phyloP scores from a whole-genome alignment of 208 protist species.

The Kentomonas sorsogonicus region DNA sequence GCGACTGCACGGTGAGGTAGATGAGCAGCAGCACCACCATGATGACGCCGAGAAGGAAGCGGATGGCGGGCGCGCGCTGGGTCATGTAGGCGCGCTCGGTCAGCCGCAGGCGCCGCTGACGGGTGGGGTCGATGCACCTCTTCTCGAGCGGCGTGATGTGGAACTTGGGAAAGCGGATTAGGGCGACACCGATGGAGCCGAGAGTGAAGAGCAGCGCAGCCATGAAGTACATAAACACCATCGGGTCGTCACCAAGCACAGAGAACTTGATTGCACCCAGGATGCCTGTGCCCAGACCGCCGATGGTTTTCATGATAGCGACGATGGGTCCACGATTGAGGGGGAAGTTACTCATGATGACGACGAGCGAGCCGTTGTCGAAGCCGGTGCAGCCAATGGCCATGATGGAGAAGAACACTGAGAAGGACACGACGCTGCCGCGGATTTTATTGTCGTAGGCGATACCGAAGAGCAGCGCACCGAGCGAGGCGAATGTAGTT shows the following conservation, averaged over 20 bases:
- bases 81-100: slow-evolving; percentile 17
- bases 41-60: slow-evolving; percentile 23
- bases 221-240: slow-evolving; percentile 33
- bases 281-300: slow-evolving; percentile 36
- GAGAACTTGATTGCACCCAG: slow-evolving; percentile 32
- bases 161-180: slow-evolving; percentile 27
- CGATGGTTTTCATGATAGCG: slow-evolving; percentile 40
- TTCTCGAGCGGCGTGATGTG: slow-evolving; percentile 19
- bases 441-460: slow-evolving; percentile 24
- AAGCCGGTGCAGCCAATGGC: slow-evolving; percentile 21
- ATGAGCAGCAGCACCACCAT: slow-evolving; percentile 27
- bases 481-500: slow-evolving; percentile 17
- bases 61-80: slow-evolving; percentile 19
- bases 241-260: slow-evolving; percentile 21
- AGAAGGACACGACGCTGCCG: slow-evolving; percentile 13
- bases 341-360: slow-evolving; percentile 34
- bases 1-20: slow-evolving; percentile 19
- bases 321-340: slow-evolving; percentile 23
- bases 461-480: slow-evolving; percentile 19
- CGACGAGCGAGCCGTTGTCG: slow-evolving; percentile 25
- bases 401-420: slow-evolving; percentile 20
- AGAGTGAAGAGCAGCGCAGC: slow-evolving; percentile 9
- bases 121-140: slow-evolving; percentile 19
- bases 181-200: slow-evolving; percentile 17
- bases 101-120: slow-evolving; percentile 3